phyloP scores from a whole-genome alignment of 2,329 filamentous ascomycete genomes.

The Zasmidium cellare region DNA sequence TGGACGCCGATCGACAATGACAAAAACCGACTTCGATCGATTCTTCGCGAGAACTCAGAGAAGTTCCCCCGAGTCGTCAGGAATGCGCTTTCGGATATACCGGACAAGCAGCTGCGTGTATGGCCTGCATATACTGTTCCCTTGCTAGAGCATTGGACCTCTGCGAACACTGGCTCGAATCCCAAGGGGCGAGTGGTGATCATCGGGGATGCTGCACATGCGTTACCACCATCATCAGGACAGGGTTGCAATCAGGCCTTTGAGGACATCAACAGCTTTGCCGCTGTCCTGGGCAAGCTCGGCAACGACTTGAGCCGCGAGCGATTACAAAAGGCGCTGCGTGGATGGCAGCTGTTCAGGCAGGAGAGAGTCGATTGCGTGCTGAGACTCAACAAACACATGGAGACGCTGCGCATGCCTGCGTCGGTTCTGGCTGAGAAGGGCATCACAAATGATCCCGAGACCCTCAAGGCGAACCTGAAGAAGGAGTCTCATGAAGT shows the following conservation, averaged over 20 bases:
- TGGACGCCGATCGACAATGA: conserved; percentile 1
- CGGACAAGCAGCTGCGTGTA: not conserved
- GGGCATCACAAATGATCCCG: not conserved
- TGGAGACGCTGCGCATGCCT: conserved; percentile 2
- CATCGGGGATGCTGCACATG: conserved; percentile 1
- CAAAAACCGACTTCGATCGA: conserved; percentile 2
- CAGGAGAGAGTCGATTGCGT: not conserved
- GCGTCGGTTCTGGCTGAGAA: not conserved
- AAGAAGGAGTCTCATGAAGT: not conserved
- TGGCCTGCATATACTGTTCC: conserved; percentile 2
- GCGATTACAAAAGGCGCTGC: not conserved
- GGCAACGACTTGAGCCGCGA: not conserved
- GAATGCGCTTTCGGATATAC: conserved; percentile 1
- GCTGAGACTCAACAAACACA: not conserved
- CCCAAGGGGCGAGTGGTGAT: not conserved
- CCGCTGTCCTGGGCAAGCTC: not conserved
- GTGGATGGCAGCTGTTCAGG: not conserved
- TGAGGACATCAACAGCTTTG: conserved; percentile 1
- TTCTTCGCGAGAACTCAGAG: conserved; percentile 5
- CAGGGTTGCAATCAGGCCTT: conserved; percentile 2
- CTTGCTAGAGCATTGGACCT: not conserved
- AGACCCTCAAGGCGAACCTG: not conserved
- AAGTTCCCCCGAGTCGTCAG: conserved; percentile 3
- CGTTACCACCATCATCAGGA: not conserved
- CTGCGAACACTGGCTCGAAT: not conserved